Base-by-base conservation (phyloP, 2,329 filamentous ascomycete genomes). In the Rhinocladiella mackenziei region DNA sequence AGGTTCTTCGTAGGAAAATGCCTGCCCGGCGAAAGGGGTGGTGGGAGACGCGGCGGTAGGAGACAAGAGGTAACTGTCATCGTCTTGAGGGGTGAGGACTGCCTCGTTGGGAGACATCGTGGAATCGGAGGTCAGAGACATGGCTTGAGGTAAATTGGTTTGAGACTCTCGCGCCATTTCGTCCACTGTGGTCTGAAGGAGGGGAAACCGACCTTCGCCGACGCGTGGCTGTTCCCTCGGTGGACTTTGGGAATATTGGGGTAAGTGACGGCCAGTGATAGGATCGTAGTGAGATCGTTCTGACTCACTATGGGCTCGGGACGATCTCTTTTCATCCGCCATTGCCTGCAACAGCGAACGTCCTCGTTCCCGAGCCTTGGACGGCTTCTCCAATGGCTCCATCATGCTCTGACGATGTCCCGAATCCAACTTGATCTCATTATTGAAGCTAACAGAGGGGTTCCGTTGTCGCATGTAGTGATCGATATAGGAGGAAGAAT, bases 371-470 rank as follows among this genome's bases (percentile, higher is more conserved):
- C 41, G 41, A 31, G 48, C 38, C 33, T 52, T 51, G 11, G 62
- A 60, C 20, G 56, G 55, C 36, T 62, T 65, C 7, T 60, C 57
- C 14, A 70, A 51, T 7, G 68, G 65, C 43, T 69, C 61, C 31
- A 66, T 63, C 14, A 68, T 58, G 14, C 61, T 60, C 32, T 62
- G 61, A 17, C 61, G 61, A 14, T 60, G 59, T 9, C 66, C 65
- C 25, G 63, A 64, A 23, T 70, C 67, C n/a, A 67, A 47, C 6
- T 58, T 66, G 17, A 67, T 63, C 19, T 65, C 61, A 9, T 64
- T 60, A 42, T 67, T 63, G 55, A 72, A 68, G 39, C 58, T 66
- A 43, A 72, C 65, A 26, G 67, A 71, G 2, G 66, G 61, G 18
- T 63, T 60, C 23, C 63, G 62, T 18, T 64, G 58, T 30, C 65